Percentiles rank a stretch among this genome's conserved stretches.
These are phyloP conservation scores for Globisporangium nagaii DNA, from an alignment of 352 stramenopile genomes.

Conservation along the genomic window DNA sequence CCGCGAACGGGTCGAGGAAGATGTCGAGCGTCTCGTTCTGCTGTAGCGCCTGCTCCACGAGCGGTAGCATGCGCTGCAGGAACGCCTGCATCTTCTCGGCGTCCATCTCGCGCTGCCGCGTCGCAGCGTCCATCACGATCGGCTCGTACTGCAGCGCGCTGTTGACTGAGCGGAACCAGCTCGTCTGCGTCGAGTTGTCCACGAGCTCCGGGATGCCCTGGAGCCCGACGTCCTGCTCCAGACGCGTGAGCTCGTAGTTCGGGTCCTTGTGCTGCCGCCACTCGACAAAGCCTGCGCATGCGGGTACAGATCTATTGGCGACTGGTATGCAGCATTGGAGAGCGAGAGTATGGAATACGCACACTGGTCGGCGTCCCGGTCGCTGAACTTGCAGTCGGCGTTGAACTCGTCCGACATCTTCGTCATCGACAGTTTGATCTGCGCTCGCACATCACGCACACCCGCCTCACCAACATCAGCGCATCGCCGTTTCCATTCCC, in stretches of 20 bases:
- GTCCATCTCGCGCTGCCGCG: conserved; percentile 54
- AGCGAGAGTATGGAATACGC: conserved; percentile 8
- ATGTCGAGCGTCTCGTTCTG: conserved; percentile 86
- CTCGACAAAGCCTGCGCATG: conserved; percentile 80
- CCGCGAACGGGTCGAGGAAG: conserved; percentile 74
- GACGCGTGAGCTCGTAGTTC: conserved; percentile 70
- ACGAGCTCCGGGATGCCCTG: conserved; percentile 68
- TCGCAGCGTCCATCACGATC: conserved; percentile 38
- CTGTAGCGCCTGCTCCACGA: conserved; percentile 70
- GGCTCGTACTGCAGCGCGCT: conserved; percentile 78
- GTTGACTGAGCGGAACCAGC: conserved; percentile 81
- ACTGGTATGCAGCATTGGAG: too few relatives aligned
- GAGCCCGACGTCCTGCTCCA: conserved; percentile 75
- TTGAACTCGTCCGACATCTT: conserved; percentile 83
- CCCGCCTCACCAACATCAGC: neutral
- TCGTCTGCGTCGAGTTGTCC: conserved; percentile 69
- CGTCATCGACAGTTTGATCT: conserved; percentile 76
- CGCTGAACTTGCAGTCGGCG: conserved; percentile 81
- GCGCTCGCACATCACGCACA: neutral
- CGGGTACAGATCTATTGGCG: too few relatives aligned
- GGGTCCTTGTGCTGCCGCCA: conserved; percentile 81
- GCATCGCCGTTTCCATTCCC: neutral
- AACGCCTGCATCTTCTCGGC: conserved; percentile 65
- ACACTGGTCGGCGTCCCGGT: conserved; percentile 76
- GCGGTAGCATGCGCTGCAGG: conserved; percentile 52